These are phyloP conservation scores for Melanopsichium pennsylvanicum DNA, from an alignment of 1,284 basidiomycete genomes.

Conservation along the genomic window DNA sequence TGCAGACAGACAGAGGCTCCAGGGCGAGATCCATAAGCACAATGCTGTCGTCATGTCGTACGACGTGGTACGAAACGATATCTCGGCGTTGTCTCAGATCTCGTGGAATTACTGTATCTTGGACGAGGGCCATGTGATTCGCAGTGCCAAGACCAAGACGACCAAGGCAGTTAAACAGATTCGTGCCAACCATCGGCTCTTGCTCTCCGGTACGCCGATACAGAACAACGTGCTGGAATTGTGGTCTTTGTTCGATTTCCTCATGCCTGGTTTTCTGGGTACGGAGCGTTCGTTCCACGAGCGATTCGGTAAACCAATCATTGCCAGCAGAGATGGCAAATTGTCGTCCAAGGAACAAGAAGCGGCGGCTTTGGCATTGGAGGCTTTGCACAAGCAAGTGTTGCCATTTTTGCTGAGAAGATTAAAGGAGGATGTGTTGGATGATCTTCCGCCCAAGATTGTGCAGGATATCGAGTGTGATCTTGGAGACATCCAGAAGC, in stretches of 20 bases:
- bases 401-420: conserved; percentile 96
- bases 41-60: conserved; percentile 97
- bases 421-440: conserved; percentile 94
- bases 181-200: conserved; percentile 87
- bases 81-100: conserved; percentile 76
- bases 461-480: conserved; percentile 99
- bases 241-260: conserved; percentile 98
- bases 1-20: conserved; percentile 76
- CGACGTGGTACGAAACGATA: conserved; percentile 95
- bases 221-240: conserved; percentile 99
- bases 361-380: conserved; percentile 81
- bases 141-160: conserved; percentile 97
- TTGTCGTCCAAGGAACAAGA: conserved; percentile 84
- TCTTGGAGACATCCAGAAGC: conserved; percentile 72
- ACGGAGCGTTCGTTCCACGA: conserved; percentile 95
- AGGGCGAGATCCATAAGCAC: conserved; percentile 47
- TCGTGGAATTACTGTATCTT: conserved; percentile 96
- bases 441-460: conserved; percentile 97
- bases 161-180: conserved; percentile 94
- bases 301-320: conserved; percentile 92
- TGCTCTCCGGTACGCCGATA: conserved; percentile 96
- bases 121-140: conserved; percentile 98
- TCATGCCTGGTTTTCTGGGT: conserved; percentile 99
- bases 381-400: conserved; percentile 97
- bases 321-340: conserved; percentile 94